Percentiles rank a stretch among this genome's conserved stretches.
Conservation (phyloP, 2,329 filamentous ascomycete species). For the Diaporthe ampelina region DNA sequence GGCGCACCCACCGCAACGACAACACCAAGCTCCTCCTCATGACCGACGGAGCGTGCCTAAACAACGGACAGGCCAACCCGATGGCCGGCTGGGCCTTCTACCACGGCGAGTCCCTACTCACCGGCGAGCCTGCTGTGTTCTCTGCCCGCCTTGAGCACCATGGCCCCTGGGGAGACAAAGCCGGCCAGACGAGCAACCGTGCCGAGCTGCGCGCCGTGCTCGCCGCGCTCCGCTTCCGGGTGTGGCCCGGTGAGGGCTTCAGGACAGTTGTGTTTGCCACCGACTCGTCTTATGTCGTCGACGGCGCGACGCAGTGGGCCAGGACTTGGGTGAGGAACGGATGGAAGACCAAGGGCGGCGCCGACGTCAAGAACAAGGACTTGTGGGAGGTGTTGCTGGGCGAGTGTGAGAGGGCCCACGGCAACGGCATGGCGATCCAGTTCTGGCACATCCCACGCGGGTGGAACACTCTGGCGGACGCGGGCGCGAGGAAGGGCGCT, state of each 20-base stretch:
- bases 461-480: slow-evolving; percentile 9
- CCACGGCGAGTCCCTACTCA: neutral
- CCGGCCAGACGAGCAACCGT: slow-evolving; percentile 63
- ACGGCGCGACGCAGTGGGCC: slow-evolving; percentile 59
- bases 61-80: slow-evolving; percentile 44
- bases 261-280: slow-evolving; percentile 64
- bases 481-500: neutral
- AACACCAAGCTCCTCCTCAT: neutral
- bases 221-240: slow-evolving; percentile 59
- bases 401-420: neutral
- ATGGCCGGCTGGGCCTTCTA: slow-evolving; percentile 58
- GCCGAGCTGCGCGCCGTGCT: slow-evolving; percentile 70
- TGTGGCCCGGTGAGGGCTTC: slow-evolving; percentile 60
- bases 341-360: slow-evolving; percentile 56
- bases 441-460: slow-evolving; percentile 13
- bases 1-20: neutral
- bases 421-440: neutral
- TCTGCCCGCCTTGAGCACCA: slow-evolving; percentile 55
- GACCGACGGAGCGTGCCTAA: neutral
- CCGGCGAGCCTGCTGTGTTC: slow-evolving; percentile 28
- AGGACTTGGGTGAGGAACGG: slow-evolving; percentile 58
- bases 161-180: slow-evolving; percentile 56
- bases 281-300: slow-evolving; percentile 65
- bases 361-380: slow-evolving; percentile 63
- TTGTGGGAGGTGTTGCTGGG: slow-evolving; percentile 62